phyloP scores from a whole-genome alignment of 129 eudicot species.

The Daucus carota region DH1_v3.0 NC_030384.2:35024501-35025000 shows the following conservation, averaged over 20 bases:
- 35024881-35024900: background rate
- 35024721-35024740: constrained; percentile 90
- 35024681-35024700: constrained; percentile 88
- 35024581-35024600: constrained; percentile 69
- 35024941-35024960: background rate
- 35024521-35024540: constrained; percentile 85
- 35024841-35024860: background rate
- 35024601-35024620: background rate
- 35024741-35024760: constrained; percentile 89
- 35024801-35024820: constrained; percentile 84
- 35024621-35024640: background rate
- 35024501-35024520: constrained; percentile 64
- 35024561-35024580: constrained; percentile 82
- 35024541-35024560: constrained; percentile 83
- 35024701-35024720: constrained; percentile 98
- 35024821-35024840: constrained; percentile 77
- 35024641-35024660: background rate
- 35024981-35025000: too few relatives aligned
- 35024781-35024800: constrained; percentile 72
- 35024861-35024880: background rate
- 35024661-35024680: background rate
- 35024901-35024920: background rate
- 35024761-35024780: constrained; percentile 97
- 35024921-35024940: background rate
- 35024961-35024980: too few relatives aligned